Evolutionary conservation across 2,329 filamentous ascomycete species (phyloP).

Genomic region (Paraconiothyrium sp.): DNA sequence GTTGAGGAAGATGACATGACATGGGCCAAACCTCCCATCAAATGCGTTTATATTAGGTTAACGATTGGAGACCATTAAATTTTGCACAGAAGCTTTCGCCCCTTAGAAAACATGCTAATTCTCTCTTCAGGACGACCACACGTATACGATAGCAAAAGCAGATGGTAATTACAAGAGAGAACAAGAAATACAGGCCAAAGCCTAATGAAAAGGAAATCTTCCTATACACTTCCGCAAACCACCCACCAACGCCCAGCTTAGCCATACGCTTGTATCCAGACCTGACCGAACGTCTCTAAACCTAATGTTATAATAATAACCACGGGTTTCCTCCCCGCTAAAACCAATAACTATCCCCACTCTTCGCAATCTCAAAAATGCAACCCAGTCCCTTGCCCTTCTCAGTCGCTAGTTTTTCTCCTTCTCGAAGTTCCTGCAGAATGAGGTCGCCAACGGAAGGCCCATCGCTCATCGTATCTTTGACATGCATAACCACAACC

Average conservation of each 20-base stretch:
- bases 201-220: background rate
- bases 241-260: background rate
- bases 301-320: background rate
- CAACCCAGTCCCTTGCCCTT: conserved; percentile 74
- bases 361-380: conserved; percentile 76
- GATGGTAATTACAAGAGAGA: background rate
- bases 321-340: background rate
- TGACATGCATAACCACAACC: conserved; percentile 92
- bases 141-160: background rate
- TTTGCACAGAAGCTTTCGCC: background rate
- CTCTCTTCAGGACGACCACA: background rate
- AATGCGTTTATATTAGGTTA: too few relatives aligned
- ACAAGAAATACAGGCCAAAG: background rate
- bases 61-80: background rate
- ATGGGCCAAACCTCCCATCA: too few relatives aligned
- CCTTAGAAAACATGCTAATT: background rate
- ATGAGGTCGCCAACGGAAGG: conserved; percentile 72
- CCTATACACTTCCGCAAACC: background rate
- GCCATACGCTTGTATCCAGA: background rate
- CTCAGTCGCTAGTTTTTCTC: conserved; percentile 61
- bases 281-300: background rate
- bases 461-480: conserved; percentile 82
- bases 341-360: conserved; percentile 68
- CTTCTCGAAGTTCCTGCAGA: conserved; percentile 71
- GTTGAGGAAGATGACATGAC: too few relatives aligned